Conservation (phyloP, 176 grass and related monocot species). For the Zoysia pacifica region DNA sequence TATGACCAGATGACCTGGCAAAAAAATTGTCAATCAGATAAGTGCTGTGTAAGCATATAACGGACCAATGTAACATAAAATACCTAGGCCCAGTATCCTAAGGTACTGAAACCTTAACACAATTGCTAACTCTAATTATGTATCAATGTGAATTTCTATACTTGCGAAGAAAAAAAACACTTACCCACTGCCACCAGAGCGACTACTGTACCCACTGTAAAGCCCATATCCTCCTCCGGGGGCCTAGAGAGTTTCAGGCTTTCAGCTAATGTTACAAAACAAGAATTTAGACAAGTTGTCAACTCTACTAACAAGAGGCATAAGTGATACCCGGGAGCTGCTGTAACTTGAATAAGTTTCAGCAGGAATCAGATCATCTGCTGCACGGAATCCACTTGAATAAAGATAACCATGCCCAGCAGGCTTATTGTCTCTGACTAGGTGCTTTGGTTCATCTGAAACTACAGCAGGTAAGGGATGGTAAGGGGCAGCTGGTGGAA, state of each 20-base stretch:
- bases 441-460: constrained; percentile 75
- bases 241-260: constrained; percentile 49
- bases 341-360: constrained; percentile 76
- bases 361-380: constrained; percentile 54
- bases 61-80: not conserved
- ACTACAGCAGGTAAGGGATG: constrained; percentile 60
- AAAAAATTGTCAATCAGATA: constrained; percentile 18
- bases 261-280: constrained; percentile 33
- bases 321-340: constrained; percentile 66
- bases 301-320: constrained; percentile 9
- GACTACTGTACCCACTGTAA: constrained; percentile 70
- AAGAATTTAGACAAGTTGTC: constrained; percentile 29
- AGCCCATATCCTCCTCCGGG: constrained; percentile 62
- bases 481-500: constrained; percentile 61
- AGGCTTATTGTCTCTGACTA: constrained; percentile 63
- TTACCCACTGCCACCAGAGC: constrained; percentile 83
- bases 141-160: constrained; percentile 1
- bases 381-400: constrained; percentile 67
- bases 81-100: not conserved
- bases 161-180: constrained; percentile 2
- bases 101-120: constrained; percentile 10
- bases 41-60: constrained; percentile 22
- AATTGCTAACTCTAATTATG: not conserved
- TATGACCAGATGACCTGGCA: constrained; percentile 61
- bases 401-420: constrained; percentile 62